A percentile compares a stretch with the other conserved stretches of the same genome.
Conservation (phyloP, 129 eudicot genomes). For the Chrysanthemum makinoi region DNA sequence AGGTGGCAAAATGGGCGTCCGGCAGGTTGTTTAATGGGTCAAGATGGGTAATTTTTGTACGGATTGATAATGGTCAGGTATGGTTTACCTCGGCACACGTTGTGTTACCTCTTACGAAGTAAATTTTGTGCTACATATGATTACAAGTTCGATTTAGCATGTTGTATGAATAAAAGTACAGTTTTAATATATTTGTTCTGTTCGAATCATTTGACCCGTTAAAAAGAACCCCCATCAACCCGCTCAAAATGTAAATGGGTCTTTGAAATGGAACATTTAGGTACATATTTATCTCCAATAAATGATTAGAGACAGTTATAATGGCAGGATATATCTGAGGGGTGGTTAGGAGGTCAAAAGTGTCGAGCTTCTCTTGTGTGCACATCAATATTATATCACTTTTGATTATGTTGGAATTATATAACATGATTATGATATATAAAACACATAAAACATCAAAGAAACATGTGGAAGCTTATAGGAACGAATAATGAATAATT, state of each 20-base stretch:
- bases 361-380: slow-evolving; percentile 17
- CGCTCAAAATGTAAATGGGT: neutral
- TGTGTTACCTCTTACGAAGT: too few species aligned
- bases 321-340: slow-evolving; percentile 78
- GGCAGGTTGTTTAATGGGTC: neutral
- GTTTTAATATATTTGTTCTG: neutral
- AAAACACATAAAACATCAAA: too few species aligned
- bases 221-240: neutral
- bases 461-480: too few species aligned
- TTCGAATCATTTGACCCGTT: neutral
- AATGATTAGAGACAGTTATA: slow-evolving; percentile 25
- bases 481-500: too few species aligned
- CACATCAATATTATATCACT: neutral
- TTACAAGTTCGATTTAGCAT: too few species aligned
- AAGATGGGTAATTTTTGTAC: neutral
- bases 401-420: too few species aligned
- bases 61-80: neutral
- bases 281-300: neutral
- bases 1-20: neutral
- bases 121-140: too few species aligned
- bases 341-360: slow-evolving; percentile 74
- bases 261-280: neutral
- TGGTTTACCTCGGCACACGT: neutral
- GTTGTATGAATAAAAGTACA: too few species aligned
- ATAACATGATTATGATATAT: too few species aligned